phyloP scores from a whole-genome alignment of 306 rosid genomes.

The Cicer judaicum region DNA sequence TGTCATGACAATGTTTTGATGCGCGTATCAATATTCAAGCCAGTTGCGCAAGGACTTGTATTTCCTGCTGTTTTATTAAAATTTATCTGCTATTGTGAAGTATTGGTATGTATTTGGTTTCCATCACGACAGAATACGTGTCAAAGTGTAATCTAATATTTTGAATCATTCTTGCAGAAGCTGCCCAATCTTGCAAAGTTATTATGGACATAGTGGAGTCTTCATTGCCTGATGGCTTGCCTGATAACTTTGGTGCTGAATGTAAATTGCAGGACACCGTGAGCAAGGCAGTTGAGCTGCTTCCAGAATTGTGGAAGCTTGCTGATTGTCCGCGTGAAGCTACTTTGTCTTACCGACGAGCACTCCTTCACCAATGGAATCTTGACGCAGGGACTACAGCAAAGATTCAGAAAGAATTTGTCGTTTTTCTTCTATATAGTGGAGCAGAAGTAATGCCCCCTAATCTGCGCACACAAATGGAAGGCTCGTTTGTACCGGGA shows the following conservation, averaged over 20 bases:
- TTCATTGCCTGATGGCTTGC: slow-evolving; percentile 88
- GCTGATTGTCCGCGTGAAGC: slow-evolving; percentile 78
- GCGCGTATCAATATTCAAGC: slow-evolving; percentile 27
- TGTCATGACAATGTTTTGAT: not conserved
- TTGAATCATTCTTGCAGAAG: slow-evolving; percentile 77
- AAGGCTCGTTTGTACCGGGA: slow-evolving; percentile 75
- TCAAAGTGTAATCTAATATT: slow-evolving; percentile 39
- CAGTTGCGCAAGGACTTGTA: slow-evolving; percentile 14
- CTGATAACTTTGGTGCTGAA: slow-evolving; percentile 78
- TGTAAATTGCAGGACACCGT: slow-evolving; percentile 97
- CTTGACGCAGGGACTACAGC: slow-evolving; percentile 65
- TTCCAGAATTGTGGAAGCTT: slow-evolving; percentile 87
- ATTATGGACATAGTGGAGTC: slow-evolving; percentile 90
- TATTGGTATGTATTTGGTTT: slow-evolving; percentile 3
- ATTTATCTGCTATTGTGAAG: not conserved
- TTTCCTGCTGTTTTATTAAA: not conserved
- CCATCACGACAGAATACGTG: not conserved
- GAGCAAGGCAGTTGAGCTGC: slow-evolving; percentile 73
- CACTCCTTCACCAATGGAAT: slow-evolving; percentile 81
- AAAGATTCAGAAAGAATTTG: slow-evolving; percentile 80
- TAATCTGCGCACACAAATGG: slow-evolving; percentile 82
- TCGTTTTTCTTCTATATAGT: slow-evolving; percentile 75
- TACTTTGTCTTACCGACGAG: slow-evolving; percentile 73
- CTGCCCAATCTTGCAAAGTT: slow-evolving; percentile 82
- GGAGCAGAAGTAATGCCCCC: slow-evolving; percentile 87